Percentiles rank a stretch among this genome's conserved stretches.
Evolutionary conservation across 2,329 filamentous ascomycete genomes (phyloP).

Genomic region (Thielaviopsis euricoi): DNA sequence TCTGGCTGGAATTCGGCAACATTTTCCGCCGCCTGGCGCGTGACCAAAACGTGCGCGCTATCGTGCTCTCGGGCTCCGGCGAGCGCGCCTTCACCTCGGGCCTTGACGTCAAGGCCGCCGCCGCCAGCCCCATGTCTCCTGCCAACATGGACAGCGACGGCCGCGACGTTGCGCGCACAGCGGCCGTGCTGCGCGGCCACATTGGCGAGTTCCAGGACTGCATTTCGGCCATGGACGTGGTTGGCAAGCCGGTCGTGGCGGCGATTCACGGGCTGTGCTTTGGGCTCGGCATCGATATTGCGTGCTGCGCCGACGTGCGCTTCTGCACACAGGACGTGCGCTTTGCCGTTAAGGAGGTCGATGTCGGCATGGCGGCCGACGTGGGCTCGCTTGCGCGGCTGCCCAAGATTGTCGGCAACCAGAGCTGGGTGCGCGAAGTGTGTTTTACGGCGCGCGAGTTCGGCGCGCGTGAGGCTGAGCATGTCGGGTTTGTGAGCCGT

Average conservation of each 20-base stretch:
- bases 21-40: conserved; percentile 58
- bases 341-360: conserved; percentile 65
- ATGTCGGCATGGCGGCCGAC: conserved; percentile 66
- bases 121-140: conserved; percentile 27
- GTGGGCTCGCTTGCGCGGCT: conserved; percentile 59
- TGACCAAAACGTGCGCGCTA: conserved; percentile 55
- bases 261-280: conserved; percentile 65
- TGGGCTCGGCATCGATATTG: conserved; percentile 62
- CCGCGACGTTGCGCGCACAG: conserved; percentile 47
- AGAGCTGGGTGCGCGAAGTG: conserved; percentile 68
- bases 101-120: conserved; percentile 62
- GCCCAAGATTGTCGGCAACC: conserved; percentile 54
- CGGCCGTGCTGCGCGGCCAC: conserved; percentile 44
- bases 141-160: conserved; percentile 12
- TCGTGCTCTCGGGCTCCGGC: conserved; percentile 69
- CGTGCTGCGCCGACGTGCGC: conserved; percentile 53
- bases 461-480: conserved; percentile 47
- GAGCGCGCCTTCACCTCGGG: conserved; percentile 74
- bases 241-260: conserved; percentile 81
- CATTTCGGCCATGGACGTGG: conserved; percentile 62
- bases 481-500: conserved; percentile 52
- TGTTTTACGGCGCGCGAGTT: conserved; percentile 56
- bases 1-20: conserved; percentile 68
- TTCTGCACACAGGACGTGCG: conserved; percentile 42
- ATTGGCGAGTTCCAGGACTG: conserved; percentile 68